Base-by-base conservation (phyloP, 352 stramenopile species). In the Globisporangium polare region DNA sequence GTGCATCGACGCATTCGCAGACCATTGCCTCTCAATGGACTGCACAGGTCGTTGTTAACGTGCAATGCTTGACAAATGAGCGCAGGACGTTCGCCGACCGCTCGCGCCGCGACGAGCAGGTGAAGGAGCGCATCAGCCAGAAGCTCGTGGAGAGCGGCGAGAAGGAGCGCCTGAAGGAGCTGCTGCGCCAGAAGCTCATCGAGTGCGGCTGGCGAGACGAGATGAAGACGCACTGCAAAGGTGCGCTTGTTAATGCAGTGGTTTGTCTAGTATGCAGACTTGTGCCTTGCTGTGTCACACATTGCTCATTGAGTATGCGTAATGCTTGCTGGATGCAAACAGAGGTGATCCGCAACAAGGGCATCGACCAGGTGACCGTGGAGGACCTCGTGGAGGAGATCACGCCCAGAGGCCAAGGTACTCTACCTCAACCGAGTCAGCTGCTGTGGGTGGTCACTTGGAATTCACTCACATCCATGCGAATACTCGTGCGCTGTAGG, bases 301-400 rank as follows among this genome's bases (percentile, higher is more conserved):
- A 33, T 37, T 37, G 33, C 8, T 37, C 29, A 33, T 33, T 33
- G 29, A 33, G 29, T 33, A 33, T 33, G 3, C 6, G 2, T 33
- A 6, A 7, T 33, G 29, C 29, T 2, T 7, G 3, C 6, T 33
- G 7, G 33, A 1, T 37, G 33, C 33, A 37, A 53, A 72, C 69
- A 94, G 93, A 98, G 69, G 82, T 98, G 39, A 98, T 98, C 62
- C 77, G 89, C 53, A 95, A 74, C 65, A 98, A 98, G 62, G 94
- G 92, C 22, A 91, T 98, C 56, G 88, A 98, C 63, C 89, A 97
- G 70, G 95, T 98, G 54, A 98, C 91, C 0, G 90, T 98, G 41
- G 94, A 98, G 62, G 92, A 98, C 64, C 71, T 98, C 47, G 87
- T 98, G 20, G 82, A 94, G 27, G 89, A 97, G 63, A 96, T 98